A percentile compares a stretch with the other conserved stretches of the same genome.
phyloP scores from a whole-genome alignment of 1,284 basidiomycete genomes.

The Cerrena zonata region DNA sequence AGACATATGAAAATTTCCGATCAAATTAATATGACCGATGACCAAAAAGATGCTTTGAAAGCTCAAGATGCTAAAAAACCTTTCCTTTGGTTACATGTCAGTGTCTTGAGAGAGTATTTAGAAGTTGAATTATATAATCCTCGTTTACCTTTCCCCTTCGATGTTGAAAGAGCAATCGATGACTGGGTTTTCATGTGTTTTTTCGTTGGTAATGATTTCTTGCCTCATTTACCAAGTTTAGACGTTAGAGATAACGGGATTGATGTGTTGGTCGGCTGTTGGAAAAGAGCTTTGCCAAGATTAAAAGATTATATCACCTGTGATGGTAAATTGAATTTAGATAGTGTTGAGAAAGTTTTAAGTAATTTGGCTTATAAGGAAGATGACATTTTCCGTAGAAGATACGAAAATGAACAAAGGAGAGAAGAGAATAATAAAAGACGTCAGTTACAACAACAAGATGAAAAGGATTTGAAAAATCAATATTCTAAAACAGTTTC shows the following conservation, averaged over 20 bases:
- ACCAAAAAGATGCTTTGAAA: too few relatives aligned
- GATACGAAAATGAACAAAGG: too few relatives aligned
- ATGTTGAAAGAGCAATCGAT: slow-evolving; percentile 90
- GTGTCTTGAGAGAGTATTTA: slow-evolving; percentile 91
- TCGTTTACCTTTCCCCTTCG: slow-evolving; percentile 65
- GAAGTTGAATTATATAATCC: slow-evolving; percentile 77
- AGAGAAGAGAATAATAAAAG: slow-evolving; percentile 76
- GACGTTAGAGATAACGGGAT: slow-evolving; percentile 97
- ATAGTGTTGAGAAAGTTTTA: too few relatives aligned
- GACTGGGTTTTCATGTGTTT: slow-evolving; percentile 95
- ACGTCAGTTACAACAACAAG: slow-evolving; percentile 70
- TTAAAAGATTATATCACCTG: slow-evolving; percentile 93
- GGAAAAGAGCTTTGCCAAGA: slow-evolving; percentile 55
- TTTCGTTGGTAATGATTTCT: slow-evolving; percentile 95
- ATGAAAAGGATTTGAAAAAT: too few relatives aligned
- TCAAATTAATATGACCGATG: too few relatives aligned
- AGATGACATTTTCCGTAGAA: too few relatives aligned
- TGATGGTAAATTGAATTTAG: slow-evolving; percentile 75
- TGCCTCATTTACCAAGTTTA: slow-evolving; percentile 92
- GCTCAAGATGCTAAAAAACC: slow-evolving; percentile 88
- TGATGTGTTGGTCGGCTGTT: slow-evolving; percentile 87
- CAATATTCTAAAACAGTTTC: too few relatives aligned
- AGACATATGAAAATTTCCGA: slow-evolving; percentile 71
- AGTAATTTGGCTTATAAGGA: too few relatives aligned
- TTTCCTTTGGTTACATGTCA: slow-evolving; percentile 91